Conservation (phyloP, 345 rosid species). For the Bruguiera sexangula region DNA sequence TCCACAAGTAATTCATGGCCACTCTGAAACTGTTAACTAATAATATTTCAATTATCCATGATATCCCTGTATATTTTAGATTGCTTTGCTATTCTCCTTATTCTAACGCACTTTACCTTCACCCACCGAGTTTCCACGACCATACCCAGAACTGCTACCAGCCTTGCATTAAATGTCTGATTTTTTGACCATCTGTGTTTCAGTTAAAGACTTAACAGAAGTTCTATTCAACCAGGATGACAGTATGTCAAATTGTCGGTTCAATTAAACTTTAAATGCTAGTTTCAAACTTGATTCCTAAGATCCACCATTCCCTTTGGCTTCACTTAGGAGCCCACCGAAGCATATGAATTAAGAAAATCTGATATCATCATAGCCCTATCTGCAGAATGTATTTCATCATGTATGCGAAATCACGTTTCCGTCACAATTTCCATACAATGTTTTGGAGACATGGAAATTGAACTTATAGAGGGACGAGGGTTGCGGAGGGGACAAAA, state of each 20-base stretch:
- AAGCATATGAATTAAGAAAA: neutral
- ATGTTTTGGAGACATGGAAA: neutral
- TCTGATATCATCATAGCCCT: neutral
- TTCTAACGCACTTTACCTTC: neutral
- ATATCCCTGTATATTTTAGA: neutral
- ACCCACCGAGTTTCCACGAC: neutral
- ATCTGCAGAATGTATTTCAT: too few relatives aligned
- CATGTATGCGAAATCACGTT: neutral
- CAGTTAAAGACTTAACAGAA: too few relatives aligned
- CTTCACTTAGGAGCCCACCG: neutral
- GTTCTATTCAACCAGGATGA: too few relatives aligned
- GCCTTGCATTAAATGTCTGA: neutral
- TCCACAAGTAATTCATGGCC: too few relatives aligned
- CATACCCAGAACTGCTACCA: neutral
- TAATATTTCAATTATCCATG: too few relatives aligned
- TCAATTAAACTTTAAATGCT: too few relatives aligned
- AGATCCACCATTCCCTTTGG: neutral
- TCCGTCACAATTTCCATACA: neutral
- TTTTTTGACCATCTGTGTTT: too few relatives aligned
- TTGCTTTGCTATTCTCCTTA: neutral
- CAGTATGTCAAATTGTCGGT: neutral
- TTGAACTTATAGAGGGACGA: neutral
- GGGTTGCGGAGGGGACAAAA: neutral
- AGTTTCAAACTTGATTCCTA: neutral
- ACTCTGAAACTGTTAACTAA: too few relatives aligned